Conservation (phyloP, 2,329 filamentous ascomycete species). For the Colletotrichum musae region DNA sequence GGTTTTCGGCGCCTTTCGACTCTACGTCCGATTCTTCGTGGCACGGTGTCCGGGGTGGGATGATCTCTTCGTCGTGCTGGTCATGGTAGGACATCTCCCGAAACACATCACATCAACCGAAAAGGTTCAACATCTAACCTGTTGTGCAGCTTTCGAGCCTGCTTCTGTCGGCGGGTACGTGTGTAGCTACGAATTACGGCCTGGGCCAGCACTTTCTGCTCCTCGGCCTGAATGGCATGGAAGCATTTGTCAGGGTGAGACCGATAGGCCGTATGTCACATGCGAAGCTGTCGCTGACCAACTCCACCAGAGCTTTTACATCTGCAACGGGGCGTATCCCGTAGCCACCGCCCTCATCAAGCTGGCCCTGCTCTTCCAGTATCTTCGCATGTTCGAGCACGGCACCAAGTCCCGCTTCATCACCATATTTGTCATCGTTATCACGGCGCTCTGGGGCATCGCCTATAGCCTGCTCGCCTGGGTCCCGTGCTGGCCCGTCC, state of each 20-base stretch:
- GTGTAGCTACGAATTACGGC: conserved; percentile 7
- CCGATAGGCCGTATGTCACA: not conserved
- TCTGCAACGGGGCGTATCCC: conserved; percentile 42
- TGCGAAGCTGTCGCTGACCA: not conserved
- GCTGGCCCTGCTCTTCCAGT: conserved; percentile 43
- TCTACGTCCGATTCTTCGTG: conserved; percentile 41
- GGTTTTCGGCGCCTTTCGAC: conserved; percentile 38
- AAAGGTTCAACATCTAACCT: not conserved
- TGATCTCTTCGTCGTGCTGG: conserved; percentile 41
- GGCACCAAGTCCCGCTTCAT: conserved; percentile 37
- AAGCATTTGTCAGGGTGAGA: conserved; percentile 33
- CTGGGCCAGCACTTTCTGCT: not conserved
- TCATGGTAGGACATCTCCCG: conserved; percentile 22
- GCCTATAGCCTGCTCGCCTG: conserved; percentile 50
- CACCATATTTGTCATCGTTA: conserved; percentile 44
- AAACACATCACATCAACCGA: no score
- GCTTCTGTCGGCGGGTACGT: conserved; percentile 29
- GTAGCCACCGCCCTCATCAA: conserved; percentile 43
- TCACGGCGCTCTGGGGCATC: conserved; percentile 50
- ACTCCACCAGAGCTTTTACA: conserved; percentile 34
- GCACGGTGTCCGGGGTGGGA: conserved; percentile 40
- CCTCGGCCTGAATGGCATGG: conserved; percentile 20
- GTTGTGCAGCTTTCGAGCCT: conserved; percentile 17
- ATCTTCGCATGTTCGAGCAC: conserved; percentile 41
- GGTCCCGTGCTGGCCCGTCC: conserved; percentile 51